These are phyloP conservation scores for Coniochaeta sp. DNA, from an alignment of 2,329 filamentous ascomycete species.

Conservation along the genomic window DNA sequence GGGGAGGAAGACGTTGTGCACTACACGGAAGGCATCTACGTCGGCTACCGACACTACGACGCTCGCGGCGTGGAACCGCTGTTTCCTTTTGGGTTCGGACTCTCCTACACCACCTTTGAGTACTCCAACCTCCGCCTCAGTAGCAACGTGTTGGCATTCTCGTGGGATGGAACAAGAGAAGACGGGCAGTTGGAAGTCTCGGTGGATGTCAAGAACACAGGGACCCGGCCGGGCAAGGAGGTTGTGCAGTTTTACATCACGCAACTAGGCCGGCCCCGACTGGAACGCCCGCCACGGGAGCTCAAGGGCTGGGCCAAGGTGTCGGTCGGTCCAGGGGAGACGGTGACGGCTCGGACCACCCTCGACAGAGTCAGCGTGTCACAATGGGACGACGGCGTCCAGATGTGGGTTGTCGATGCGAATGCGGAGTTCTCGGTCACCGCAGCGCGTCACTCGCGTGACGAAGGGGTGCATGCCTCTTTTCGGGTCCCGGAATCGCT, in stretches of 20 bases:
- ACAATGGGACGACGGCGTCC: too few species aligned
- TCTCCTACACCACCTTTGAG: constrained; percentile 58
- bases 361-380: not conserved
- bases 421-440: too few species aligned
- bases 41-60: constrained; percentile 64
- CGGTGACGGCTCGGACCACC: not conserved
- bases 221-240: not conserved
- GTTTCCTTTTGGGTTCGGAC: constrained; percentile 61
- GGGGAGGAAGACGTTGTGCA: constrained; percentile 45
- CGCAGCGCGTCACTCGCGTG: too few species aligned
- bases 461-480: too few species aligned
- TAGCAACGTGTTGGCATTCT: too few species aligned
- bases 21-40: constrained; percentile 64
- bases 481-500: too few species aligned
- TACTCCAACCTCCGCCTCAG: constrained; percentile 5
- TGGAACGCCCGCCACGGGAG: not conserved
- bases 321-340: not conserved
- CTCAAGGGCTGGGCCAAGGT: not conserved
- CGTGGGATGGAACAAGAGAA: constrained; percentile 5
- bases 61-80: constrained; percentile 39
- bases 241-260: not conserved
- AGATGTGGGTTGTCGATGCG: too few species aligned
- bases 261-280: too few species aligned
- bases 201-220: not conserved
- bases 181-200: not conserved